Evolutionary conservation across 495 filamentous ascomycete species (phyloP), one percentile per base, ranked within the genome.

Genomic region (Penicillium waksmanii): DNA sequence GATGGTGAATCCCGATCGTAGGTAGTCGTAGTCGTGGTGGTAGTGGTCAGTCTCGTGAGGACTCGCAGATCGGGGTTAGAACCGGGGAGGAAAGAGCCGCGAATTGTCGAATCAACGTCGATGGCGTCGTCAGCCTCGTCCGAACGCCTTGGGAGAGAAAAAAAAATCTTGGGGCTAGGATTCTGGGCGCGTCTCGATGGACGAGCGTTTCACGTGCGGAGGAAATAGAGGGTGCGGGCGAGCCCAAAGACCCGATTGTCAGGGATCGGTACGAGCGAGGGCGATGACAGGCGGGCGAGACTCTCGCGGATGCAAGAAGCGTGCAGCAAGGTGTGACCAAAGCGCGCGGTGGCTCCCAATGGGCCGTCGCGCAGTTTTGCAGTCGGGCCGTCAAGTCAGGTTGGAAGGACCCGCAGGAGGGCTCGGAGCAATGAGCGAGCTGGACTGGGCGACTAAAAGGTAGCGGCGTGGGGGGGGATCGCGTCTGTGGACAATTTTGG

Each of bases 351-450:
- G 25, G 40, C 25, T 51, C 15, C 50, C 53, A 52, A 44, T 50
- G 31, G 23, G 35, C 56, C 23, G 47, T 68, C 52, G 63, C 47
- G 54, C 42, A 44, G 17, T 44, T 44, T 44, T 66, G 42, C 27
- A 61, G 49, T 66, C 62, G 60, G 67, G 67, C 65, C 56, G 67
- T 65, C 51, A 50, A 65, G 64, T 67, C 51, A 50, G 67, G 64
- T 67, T 48, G 65, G 63, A 50, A 63, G 58, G 58, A 54, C 47
- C 49, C 68, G 70, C 69, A 69, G 71, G 46, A 56, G 59, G 27
- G 27, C 21, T 56, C 35, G 57, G 56, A 57, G 56, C 55, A 53
- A 56, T 60, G 53, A 58, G 44, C 58, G 38, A 69, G 69, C 60
- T 57, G 55, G 35, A 40, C 12, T 13, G 15, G 12, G 55, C 44